These are phyloP conservation scores for Solanum verrucosum DNA, from an alignment of 257 asterid species.

Conservation along the genomic window DNA sequence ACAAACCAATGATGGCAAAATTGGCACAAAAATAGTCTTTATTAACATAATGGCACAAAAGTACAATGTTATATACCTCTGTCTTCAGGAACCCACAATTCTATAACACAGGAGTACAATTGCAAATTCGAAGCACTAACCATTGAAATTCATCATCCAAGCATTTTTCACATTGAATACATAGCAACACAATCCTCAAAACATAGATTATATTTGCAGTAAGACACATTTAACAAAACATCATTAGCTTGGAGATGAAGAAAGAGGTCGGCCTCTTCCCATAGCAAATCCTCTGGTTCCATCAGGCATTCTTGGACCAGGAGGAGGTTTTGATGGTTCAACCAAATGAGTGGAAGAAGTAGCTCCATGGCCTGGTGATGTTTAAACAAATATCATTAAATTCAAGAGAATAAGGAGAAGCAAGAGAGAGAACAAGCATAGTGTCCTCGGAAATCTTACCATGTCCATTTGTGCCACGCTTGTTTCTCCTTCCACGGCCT, in stretches of 20 bases:
- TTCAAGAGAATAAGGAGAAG: neutral
- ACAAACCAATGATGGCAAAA: neutral
- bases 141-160: neutral
- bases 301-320: constrained; percentile 98
- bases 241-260: constrained; percentile 5
- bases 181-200: neutral
- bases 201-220: neutral
- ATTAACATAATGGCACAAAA: neutral
- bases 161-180: neutral
- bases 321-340: constrained; percentile 86
- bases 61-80: neutral
- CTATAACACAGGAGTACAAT: neutral
- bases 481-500: constrained; percentile 77
- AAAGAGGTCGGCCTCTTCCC: constrained; percentile 84
- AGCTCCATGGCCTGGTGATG: constrained; percentile 48
- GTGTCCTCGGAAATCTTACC: constrained; percentile 34
- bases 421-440: neutral
- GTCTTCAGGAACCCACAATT: neutral
- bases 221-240: neutral
- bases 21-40: neutral
- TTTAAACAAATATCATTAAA: neutral
- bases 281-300: constrained; percentile 84
- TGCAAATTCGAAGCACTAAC: neutral
- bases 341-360: constrained; percentile 28
- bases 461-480: constrained; percentile 50